Base-by-base conservation (phyloP, 2,329 filamentous ascomycete genomes). In the Metarhizium brunneum region DNA sequence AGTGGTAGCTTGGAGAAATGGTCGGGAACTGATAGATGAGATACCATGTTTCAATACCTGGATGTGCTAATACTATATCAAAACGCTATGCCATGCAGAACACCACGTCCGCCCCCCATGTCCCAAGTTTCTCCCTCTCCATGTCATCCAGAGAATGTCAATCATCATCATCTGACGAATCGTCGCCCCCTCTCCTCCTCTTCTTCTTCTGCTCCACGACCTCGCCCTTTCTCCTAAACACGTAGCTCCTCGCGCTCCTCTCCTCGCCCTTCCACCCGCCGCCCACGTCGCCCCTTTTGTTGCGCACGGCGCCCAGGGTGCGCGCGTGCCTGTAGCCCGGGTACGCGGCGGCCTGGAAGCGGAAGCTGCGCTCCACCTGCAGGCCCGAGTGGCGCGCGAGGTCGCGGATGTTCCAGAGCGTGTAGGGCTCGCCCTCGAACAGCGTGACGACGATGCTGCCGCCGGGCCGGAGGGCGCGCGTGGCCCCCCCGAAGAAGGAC, bases 341-440 rank as follows among this genome's bases (percentile, higher is more conserved):
- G 67, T 92, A 94, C 29, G 79, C 81, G 16, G 64, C 72, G 5
- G 82, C 77, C 59, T 82, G 77, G 66, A 94, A 94, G 56, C 72
- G 73, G 66, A 88, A 92, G 68, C 86, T 90, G 64, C 80, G 75
- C 62, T 84, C 77, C 40, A 91, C 86, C 64, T 82, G 80, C 52
- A 92, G 73, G 5, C 87, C 88, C 4, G 79, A 78, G 68, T 96
- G 90, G 6, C 92, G 80, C 2, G 83, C 94, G 32, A 99, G 76
- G 73, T 96, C 92, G 40, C 86, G 82, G 30, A 97, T 80, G 73
- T 97, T 96, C 94, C 94, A 99, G 1, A 96, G 79, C 2, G 90
- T 92, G 69, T 99, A 99, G 0, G 94, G 94, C 69, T 95, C 87
- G 57, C 88, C 88, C 70, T 96, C 92, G 69, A 99, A 99, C 10